Percentiles rank a stretch among this genome's conserved stretches.
phyloP scores from a whole-genome alignment of 1,284 basidiomycete species.

The Ceratobasidium sp. region DNA sequence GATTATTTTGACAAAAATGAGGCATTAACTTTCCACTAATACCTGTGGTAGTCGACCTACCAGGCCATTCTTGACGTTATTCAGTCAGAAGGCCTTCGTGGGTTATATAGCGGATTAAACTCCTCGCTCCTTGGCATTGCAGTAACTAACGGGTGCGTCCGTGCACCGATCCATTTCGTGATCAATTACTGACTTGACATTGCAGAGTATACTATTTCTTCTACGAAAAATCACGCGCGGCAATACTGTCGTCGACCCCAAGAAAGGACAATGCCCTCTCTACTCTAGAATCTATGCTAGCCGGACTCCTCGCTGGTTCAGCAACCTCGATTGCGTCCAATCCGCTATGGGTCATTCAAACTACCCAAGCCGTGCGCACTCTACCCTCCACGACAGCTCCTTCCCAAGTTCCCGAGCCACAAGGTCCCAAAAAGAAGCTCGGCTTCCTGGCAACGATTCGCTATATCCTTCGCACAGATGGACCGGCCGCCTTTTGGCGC shows the following conservation, averaged over 20 bases:
- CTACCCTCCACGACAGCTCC: slow-evolving; percentile 52
- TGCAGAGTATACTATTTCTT: slow-evolving; percentile 84
- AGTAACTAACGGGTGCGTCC: slow-evolving; percentile 84
- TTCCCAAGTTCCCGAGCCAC: slow-evolving; percentile 49
- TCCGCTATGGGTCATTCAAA: slow-evolving; percentile 96
- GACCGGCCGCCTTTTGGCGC: slow-evolving; percentile 86
- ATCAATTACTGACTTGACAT: neutral
- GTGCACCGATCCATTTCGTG: neutral
- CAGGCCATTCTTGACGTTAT: slow-evolving; percentile 79
- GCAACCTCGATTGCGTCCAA: slow-evolving; percentile 92
- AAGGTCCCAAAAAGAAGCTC: slow-evolving; percentile 62
- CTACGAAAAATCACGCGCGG: slow-evolving; percentile 73
- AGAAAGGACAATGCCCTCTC: slow-evolving; percentile 67
- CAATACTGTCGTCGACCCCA: slow-evolving; percentile 62
- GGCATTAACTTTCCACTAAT: slow-evolving; percentile 14
- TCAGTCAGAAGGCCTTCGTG: slow-evolving; percentile 84
- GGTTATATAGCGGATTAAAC: slow-evolving; percentile 88
- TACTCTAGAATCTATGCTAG: slow-evolving; percentile 89
- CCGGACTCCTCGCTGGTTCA: slow-evolving; percentile 89
- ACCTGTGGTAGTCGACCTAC: slow-evolving; percentile 59
- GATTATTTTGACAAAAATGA: slow-evolving; percentile 36
- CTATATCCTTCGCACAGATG: slow-evolving; percentile 81
- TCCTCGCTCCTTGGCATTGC: slow-evolving; percentile 92
- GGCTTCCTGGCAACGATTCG: slow-evolving; percentile 75
- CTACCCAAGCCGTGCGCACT: slow-evolving; percentile 83